Percentiles rank a stretch among this genome's conserved stretches.
Evolutionary conservation across 495 filamentous ascomycete species (phyloP).

Genomic region (Lepidopterella palustris): DNA sequence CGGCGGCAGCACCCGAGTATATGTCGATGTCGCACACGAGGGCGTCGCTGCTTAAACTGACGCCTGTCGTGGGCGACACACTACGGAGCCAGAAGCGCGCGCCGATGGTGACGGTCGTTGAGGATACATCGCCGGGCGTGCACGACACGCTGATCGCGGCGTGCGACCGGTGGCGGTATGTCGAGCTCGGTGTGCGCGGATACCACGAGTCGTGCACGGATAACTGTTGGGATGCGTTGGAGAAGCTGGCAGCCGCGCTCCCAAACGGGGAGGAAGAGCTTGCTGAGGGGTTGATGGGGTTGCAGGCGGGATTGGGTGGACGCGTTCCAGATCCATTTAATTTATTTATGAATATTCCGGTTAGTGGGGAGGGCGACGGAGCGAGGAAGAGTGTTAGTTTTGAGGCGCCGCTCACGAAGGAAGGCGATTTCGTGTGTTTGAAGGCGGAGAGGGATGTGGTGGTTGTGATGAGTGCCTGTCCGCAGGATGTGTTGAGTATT

Average conservation of each 20-base stretch:
- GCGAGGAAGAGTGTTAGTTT: slow-evolving; percentile 27
- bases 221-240: slow-evolving; percentile 39
- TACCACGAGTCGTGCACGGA: slow-evolving; percentile 42
- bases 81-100: slow-evolving; percentile 35
- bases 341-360: slow-evolving; percentile 45
- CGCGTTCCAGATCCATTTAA: slow-evolving; percentile 43
- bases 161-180: slow-evolving; percentile 39
- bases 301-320: slow-evolving; percentile 17
- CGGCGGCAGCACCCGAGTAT: slow-evolving; percentile 24
- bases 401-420: slow-evolving; percentile 33
- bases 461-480: slow-evolving; percentile 42
- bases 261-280: not conserved
- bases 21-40: slow-evolving; percentile 43
- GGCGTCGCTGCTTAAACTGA: slow-evolving; percentile 31
- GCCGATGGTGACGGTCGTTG: slow-evolving; percentile 36
- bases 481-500: slow-evolving; percentile 40
- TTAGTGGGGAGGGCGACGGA: slow-evolving; percentile 32
- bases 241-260: slow-evolving; percentile 10
- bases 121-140: slow-evolving; percentile 40
- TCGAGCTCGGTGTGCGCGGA: slow-evolving; percentile 32
- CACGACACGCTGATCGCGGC: slow-evolving; percentile 42
- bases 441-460: slow-evolving; percentile 38
- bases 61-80: slow-evolving; percentile 33
- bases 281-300: slow-evolving; percentile 3
- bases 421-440: slow-evolving; percentile 38